These are phyloP conservation scores for Lepidium campestre DNA, from an alignment of 441 rosid genomes.

Conservation along the genomic window DNA sequence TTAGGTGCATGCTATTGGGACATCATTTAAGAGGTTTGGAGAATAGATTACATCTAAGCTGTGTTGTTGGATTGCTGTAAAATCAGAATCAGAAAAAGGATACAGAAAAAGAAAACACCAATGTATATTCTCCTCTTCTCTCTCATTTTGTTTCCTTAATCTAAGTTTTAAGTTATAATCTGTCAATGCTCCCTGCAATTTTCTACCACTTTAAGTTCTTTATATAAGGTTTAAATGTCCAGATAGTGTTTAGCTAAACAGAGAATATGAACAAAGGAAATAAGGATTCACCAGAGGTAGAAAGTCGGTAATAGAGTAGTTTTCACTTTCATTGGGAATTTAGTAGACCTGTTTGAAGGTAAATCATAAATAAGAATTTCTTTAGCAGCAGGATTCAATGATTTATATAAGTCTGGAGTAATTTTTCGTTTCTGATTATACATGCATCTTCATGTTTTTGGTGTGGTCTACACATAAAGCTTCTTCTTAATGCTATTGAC, in stretches of 20 bases:
- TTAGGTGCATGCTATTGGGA: conserved; percentile 78
- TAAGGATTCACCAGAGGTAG: not conserved
- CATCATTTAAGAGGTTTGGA: conserved; percentile 81
- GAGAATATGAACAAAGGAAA: not conserved
- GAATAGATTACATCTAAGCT: conserved; percentile 71
- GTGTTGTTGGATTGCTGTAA: conserved; percentile 69
- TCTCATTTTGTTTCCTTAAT: conserved; percentile 11
- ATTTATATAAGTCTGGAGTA: not conserved
- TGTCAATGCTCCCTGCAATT: not conserved
- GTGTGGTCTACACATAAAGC: too few relatives aligned
- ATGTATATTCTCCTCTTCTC: conserved; percentile 40
- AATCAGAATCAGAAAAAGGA: conserved; percentile 12
- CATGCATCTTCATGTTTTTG: too few relatives aligned
- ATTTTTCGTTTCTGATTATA: not conserved
- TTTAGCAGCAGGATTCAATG: not conserved
- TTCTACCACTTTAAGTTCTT: not conserved
- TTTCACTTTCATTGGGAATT: not conserved
- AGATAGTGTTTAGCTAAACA: not conserved
- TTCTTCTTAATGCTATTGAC: too few relatives aligned
- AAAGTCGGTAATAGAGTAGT: not conserved
- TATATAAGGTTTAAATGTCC: not conserved
- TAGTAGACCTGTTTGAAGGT: not conserved
- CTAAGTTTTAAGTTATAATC: conserved; percentile 17
- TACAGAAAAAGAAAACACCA: conserved; percentile 11
- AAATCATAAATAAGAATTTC: not conserved